Base-by-base conservation (phyloP, 2,329 filamentous ascomycete species). In the Verticillium albo-atrum region DNA sequence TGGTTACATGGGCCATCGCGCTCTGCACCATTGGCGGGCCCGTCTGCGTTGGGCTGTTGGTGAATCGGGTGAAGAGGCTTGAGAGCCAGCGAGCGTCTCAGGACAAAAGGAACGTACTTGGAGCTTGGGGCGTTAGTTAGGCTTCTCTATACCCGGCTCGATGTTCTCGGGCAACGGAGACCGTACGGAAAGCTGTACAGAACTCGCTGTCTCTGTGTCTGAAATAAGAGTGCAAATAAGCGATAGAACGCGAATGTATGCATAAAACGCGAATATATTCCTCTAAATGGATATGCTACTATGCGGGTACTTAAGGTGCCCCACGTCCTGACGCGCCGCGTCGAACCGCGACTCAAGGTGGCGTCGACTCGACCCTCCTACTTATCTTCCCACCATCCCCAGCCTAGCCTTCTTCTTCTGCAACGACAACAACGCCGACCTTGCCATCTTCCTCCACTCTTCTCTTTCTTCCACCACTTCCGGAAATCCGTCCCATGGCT, bases 1-100 rank as follows among this genome's bases (percentile, higher is more conserved):
- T 84, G n/a, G 74, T 81, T 0, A 78, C 79, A 0, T 86, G 82
- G 82, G 82, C 81, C 2, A 82, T 85, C 27, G 73, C 81, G 0
- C 65, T 85, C 9, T 85, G 82, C 63, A 86, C 82, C 0, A 74
- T 85, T 14, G 57, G 79, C 5, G 82, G 82, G 0, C 82, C 82
- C 0, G 60, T 84, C 0, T 70, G 68, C 9, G 75, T 83, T 0
- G 82, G 82, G 0, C 54, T 82, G 2, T 62, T 84, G 0, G 77
- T 83, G 0, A 69, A 68, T 15, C 67, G 76, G 15, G 72, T 83
- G 0, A 77, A 72, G 63, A 69, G 63, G 37, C 67, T 78, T 2
- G 67, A 50, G 25, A 20, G 23, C 17, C 23, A 56, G 23, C 20
- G 23, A 20, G 20, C 23, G 2, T 26, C 28, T 15, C 27, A 26